Evolutionary conservation across 352 stramenopile genomes (phyloP), one percentile per base, ranked within the genome.

Genomic region (Thalassiosira hispida): DNA sequence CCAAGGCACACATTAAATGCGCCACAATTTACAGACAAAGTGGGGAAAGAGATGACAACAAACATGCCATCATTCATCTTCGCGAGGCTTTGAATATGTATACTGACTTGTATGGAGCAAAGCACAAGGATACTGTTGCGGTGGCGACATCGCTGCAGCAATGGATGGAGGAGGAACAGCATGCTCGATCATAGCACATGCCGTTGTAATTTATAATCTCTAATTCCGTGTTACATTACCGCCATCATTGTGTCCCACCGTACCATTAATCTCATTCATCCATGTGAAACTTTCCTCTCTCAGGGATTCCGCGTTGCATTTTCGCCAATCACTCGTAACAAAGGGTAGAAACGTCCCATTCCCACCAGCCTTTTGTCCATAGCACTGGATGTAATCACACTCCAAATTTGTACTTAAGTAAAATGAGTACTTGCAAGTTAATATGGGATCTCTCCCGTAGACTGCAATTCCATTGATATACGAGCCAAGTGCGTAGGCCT

Each of bases 1-100:
- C 86, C 8, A 94, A 94, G 60, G 89, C 86, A 18, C 85, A 92
- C 40, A 91, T 94, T 25, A 94, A 94, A 67, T 92, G 86, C 66
- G 89, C 89, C 12, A 94, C 89, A 18, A 94, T 94, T 56, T 92
- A 90, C 65, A 81, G 89, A 7, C 79, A 90, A 47, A 79, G 81
- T 46, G 79, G 82, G 16, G 79, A 77, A 59, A 52, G 61, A 25
- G 78, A 92, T 52, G 84, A 86, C 14, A 89, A 90, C 46, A 85
- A 84, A 49, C 76, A 90, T 57, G 88, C 86, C 6, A 90, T 92
- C 47, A 55, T 82, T 9, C 86, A 94, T 72, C 77, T 94, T 22
- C 84, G 80, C 18, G 83, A 94, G 56, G 89, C 89, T 16, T 78
- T 92, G 31, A 82, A 89, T 60, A 94, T 94, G 89, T 94, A 94